Evolutionary conservation across 75 land plant species (phyloP), one percentile per base, ranked within the genome.

Genomic region (Adiantum capillusveneris): DNA sequence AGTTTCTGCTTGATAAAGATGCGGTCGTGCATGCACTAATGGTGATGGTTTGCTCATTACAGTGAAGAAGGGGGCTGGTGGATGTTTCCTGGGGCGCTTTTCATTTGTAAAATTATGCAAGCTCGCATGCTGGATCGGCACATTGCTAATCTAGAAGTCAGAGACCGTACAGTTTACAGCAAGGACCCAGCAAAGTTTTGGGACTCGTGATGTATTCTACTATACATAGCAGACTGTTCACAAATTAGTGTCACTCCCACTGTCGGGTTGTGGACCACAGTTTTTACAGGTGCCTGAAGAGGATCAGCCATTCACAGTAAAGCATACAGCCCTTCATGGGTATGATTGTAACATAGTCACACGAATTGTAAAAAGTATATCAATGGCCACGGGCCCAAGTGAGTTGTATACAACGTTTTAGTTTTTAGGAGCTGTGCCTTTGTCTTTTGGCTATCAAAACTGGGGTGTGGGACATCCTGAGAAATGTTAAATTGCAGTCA

Each of bases 51-150:
- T 66, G 28, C 41, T 31, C 19, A 61, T 6, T 18, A 24, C 82
- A 94, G 98, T 85, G 98, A 94, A 67, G 98, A 89, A 58, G 71
- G 81, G 64, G 89, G 82, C 56, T 94, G 98, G 98, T 94, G 90
- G 96, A 56, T 89, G 45, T 78, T 94, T 52, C 90, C 98, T 11
- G 55, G 63, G 25, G 79, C 70, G 26, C 75, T 94, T 37, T 57
- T 86, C 11, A 0, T 89, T 0, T 86, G 86, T 68, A 94, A 94
- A 72, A 72, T 79, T 66, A 58, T 86, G 22, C 96, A 94, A 58
- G 94, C 96, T 12, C 75, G 73, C 26, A 86, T 94, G 55, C 72
- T 94, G 25, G 89, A 94, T 75, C 77, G 81, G 75, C 91, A 94
- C 51, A 76, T 89, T 49, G 98, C 98, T 26, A 94, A 94, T 75